These are phyloP conservation scores for Trifolium dubium DNA, from an alignment of 306 rosid genomes.

Conservation along the genomic window DNA sequence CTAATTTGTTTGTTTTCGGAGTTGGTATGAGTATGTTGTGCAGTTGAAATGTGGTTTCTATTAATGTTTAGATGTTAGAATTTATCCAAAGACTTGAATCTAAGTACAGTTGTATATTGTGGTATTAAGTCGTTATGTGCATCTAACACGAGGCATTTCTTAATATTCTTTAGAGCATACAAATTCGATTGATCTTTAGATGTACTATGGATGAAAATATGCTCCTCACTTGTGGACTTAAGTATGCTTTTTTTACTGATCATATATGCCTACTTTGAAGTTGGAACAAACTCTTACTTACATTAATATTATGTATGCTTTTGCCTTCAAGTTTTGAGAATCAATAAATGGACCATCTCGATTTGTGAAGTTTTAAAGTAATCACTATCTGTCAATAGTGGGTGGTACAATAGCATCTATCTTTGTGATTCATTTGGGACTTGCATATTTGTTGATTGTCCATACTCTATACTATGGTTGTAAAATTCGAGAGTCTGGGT, in stretches of 20 bases:
- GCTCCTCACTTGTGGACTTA: background rate
- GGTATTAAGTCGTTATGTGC: slow-evolving; percentile 32
- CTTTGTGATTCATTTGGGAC: background rate
- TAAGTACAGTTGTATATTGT: slow-evolving; percentile 33
- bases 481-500: background rate
- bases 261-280: background rate
- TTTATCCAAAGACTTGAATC: background rate
- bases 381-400: background rate
- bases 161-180: slow-evolving; percentile 9
- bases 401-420: background rate
- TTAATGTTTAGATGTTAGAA: slow-evolving; percentile 26
- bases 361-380: background rate
- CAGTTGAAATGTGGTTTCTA: background rate
- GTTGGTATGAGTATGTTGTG: slow-evolving; percentile 16
- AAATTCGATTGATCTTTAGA: background rate
- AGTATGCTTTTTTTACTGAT: background rate
- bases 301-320: background rate
- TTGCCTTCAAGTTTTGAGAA: background rate
- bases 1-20: background rate
- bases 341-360: background rate
- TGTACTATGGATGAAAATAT: background rate
- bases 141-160: slow-evolving; percentile 10
- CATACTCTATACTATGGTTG: background rate
- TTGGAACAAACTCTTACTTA: background rate
- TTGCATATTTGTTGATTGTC: background rate